These are phyloP conservation scores for Fraxinus americana DNA, from an alignment of 257 asterid genomes.

Conservation along the genomic window DNA sequence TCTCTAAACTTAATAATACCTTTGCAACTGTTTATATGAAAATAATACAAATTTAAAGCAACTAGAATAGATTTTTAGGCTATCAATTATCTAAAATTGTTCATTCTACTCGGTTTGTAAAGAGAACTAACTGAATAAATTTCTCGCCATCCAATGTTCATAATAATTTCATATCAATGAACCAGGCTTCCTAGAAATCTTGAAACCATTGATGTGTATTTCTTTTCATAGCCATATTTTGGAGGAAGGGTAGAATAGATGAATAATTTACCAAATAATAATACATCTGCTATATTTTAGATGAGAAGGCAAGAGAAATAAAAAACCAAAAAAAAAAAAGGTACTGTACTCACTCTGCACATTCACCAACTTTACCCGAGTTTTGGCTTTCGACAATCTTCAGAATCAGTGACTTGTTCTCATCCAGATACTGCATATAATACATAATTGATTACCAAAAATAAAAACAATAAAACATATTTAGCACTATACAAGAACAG, in stretches of 20 bases:
- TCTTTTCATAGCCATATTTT: not conserved
- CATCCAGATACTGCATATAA: conserved; percentile 82
- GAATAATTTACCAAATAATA: too few relatives aligned
- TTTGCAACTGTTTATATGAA: too few relatives aligned
- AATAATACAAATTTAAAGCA: too few relatives aligned
- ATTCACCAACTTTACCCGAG: conserved; percentile 82
- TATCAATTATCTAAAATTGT: too few relatives aligned
- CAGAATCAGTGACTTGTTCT: conserved; percentile 89
- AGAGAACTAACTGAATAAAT: too few relatives aligned
- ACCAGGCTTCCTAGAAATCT: not conserved
- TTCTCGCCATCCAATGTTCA: too few relatives aligned
- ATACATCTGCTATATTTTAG: not conserved
- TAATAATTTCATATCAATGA: not conserved
- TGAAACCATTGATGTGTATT: not conserved
- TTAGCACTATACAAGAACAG: not conserved
- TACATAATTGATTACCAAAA: not conserved
- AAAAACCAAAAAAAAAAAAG: not conserved
- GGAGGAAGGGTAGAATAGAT: too few relatives aligned
- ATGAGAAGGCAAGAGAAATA: not conserved
- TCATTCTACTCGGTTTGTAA: too few relatives aligned
- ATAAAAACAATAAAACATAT: not conserved
- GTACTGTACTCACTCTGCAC: conserved; percentile 83
- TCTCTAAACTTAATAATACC: too few relatives aligned
- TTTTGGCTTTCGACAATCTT: conserved; percentile 97
- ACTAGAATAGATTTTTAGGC: too few relatives aligned